These are phyloP conservation scores for Penicillium sp. DNA, from an alignment of 2,329 filamentous ascomycete species.

Conservation along the genomic window DNA sequence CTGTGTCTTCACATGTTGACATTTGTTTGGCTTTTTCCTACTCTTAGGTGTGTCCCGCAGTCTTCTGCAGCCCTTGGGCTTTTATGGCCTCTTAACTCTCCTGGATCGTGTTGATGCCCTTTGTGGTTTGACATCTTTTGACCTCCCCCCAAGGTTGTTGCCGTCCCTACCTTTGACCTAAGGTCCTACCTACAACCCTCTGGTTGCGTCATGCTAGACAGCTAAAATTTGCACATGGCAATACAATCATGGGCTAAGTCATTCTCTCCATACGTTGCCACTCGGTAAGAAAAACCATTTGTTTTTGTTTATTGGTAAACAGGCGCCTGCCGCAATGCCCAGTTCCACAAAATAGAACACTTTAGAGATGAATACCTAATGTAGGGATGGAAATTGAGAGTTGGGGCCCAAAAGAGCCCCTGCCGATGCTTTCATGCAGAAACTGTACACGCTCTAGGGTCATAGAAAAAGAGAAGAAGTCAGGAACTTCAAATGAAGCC, in stretches of 20 bases:
- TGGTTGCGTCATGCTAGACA: neutral
- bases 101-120: neutral
- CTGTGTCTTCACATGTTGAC: too few relatives aligned
- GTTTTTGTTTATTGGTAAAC: neutral
- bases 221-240: neutral
- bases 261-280: neutral
- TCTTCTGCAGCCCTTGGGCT: neutral
- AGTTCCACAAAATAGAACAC: neutral
- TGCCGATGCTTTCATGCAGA: slow-evolving; percentile 37
- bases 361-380: slow-evolving; percentile 10
- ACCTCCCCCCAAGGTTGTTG: neutral
- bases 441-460: slow-evolving; percentile 37
- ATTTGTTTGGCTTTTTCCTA: too few relatives aligned
- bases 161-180: neutral
- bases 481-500: slow-evolving; percentile 24
- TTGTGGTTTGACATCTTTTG: neutral
- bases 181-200: neutral
- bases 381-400: slow-evolving; percentile 14
- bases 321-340: slow-evolving; percentile 8
- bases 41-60: neutral
- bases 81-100: neutral
- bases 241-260: neutral
- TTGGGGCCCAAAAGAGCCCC: slow-evolving; percentile 25
- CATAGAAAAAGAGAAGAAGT: slow-evolving; percentile 19
- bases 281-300: neutral